Conservation (phyloP, 139 green algal genomes). For the Chlorella vulgaris region DNA sequence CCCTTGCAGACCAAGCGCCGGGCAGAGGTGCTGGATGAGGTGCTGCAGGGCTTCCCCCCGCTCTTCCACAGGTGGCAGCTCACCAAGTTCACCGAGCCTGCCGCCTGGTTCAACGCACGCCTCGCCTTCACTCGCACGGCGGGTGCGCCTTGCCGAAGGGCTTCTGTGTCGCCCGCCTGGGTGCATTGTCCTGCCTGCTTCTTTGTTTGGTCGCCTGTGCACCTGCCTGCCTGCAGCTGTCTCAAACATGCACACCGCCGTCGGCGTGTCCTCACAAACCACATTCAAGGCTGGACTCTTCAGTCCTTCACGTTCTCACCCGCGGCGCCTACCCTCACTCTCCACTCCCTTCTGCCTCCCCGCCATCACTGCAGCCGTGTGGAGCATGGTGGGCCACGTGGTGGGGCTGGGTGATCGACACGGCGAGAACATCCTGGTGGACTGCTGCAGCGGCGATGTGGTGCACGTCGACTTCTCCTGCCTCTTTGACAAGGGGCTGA, state of each 20-base stretch:
- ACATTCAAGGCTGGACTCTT: too few relatives aligned
- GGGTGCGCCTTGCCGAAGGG: not conserved
- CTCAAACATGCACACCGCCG: too few relatives aligned
- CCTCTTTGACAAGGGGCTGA: slow-evolving; percentile 91
- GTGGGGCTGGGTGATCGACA: slow-evolving; percentile 90
- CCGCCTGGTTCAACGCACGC: slow-evolving; percentile 82
- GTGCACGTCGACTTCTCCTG: slow-evolving; percentile 97
- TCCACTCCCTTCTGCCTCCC: not conserved
- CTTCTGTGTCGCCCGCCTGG: too few relatives aligned
- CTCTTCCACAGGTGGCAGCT: slow-evolving; percentile 88
- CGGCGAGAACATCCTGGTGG: slow-evolving; percentile 96
- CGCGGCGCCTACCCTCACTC: not conserved
- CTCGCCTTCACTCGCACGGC: slow-evolving; percentile 80
- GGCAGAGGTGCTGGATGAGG: slow-evolving; percentile 60
- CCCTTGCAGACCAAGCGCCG: slow-evolving; percentile 31
- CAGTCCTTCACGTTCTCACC: too few relatives aligned
- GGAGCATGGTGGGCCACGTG: slow-evolving; percentile 55
- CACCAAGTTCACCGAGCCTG: slow-evolving; percentile 76
- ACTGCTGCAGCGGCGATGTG: slow-evolving; percentile 46
- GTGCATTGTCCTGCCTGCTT: too few relatives aligned
- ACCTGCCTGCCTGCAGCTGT: too few relatives aligned
- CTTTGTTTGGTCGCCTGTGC: too few relatives aligned
- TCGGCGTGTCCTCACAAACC: too few relatives aligned
- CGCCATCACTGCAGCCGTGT: slow-evolving; percentile 52
- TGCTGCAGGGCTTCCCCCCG: slow-evolving; percentile 80